Evolutionary conservation across 1,139 yeast species (phyloP).

Genomic region (Scheffersomyces segobiensis): DNA sequence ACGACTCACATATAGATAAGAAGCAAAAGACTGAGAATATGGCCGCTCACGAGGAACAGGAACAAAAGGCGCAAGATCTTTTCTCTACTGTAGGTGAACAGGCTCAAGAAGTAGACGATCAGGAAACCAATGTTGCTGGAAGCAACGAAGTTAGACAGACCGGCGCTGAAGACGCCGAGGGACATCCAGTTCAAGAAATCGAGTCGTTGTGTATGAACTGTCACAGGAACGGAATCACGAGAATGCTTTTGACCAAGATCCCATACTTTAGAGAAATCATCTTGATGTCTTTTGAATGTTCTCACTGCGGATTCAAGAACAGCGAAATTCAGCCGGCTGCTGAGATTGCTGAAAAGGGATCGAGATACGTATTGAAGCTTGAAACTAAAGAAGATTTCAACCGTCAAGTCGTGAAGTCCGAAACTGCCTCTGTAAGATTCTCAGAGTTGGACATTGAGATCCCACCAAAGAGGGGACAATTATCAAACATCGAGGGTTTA

Average conservation of each 20-base stretch:
- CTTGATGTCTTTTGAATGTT: conserved; percentile 93
- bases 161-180: conserved; percentile 79
- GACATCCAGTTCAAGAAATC: conserved; percentile 95
- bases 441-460: conserved; percentile 88
- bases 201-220: conserved; percentile 97
- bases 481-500: conserved; percentile 90
- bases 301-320: conserved; percentile 90
- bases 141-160: conserved; percentile 28
- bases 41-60: conserved; percentile 8
- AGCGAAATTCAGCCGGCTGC: conserved; percentile 95
- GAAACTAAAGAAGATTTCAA: conserved; percentile 75
- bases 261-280: conserved; percentile 93
- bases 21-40: conserved; percentile 13
- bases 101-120: conserved; percentile 10
- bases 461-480: conserved; percentile 92
- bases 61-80: conserved; percentile 33
- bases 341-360: conserved; percentile 82
- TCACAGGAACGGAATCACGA: conserved; percentile 78
- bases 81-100: conserved; percentile 56
- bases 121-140: conserved; percentile 1
- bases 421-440: conserved; percentile 79
- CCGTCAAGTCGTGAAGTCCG: conserved; percentile 91
- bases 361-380: conserved; percentile 68
- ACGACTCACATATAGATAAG: conserved; percentile 15
- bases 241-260: conserved; percentile 80